Conservation (phyloP, 2,329 filamentous ascomycete species). For the Neonectria punicea region DNA sequence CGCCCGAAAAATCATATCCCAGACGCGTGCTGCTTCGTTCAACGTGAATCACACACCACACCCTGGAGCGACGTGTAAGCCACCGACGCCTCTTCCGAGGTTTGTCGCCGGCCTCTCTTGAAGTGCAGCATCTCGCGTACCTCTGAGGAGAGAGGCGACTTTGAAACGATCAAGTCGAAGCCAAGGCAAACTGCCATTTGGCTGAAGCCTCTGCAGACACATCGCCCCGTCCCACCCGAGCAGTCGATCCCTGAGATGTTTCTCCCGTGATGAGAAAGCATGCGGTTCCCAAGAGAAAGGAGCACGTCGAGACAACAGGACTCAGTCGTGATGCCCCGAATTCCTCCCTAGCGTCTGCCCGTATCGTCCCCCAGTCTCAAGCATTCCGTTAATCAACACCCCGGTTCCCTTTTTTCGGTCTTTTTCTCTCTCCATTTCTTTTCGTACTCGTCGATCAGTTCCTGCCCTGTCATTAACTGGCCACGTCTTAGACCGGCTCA, state of each 20-base stretch:
- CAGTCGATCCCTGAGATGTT: conserved; percentile 2
- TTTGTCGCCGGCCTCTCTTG: conserved; percentile 2
- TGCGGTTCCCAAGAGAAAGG: conserved; percentile 11
- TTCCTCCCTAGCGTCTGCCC: not conserved
- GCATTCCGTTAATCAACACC: conserved; percentile 8
- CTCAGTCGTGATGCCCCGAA: not conserved
- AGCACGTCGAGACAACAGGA: conserved; percentile 1
- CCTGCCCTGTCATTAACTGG: conserved; percentile 34
- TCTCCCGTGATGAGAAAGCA: conserved; percentile 5
- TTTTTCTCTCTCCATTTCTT: conserved; percentile 2
- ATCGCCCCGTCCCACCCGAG: conserved; percentile 7
- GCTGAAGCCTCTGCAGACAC: conserved; percentile 18
- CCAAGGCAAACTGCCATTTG: conserved; percentile 27
- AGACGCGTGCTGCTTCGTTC: not conserved
- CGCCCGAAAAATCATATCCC: conserved; percentile 6
- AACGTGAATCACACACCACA: not conserved
- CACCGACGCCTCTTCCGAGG: conserved; percentile 1
- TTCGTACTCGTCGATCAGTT: conserved; percentile 8
- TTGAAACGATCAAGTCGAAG: conserved; percentile 20
- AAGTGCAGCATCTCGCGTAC: conserved; percentile 11
- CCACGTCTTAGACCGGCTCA: conserved; percentile 37
- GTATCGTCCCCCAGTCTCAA: not conserved
- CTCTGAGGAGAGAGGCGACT: not conserved
- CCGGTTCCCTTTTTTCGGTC: conserved; percentile 5
- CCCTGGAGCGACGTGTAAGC: conserved; percentile 2